Percentiles rank a stretch among this genome's conserved stretches.
Evolutionary conservation across 2,329 filamentous ascomycete species (phyloP).

Genomic region (Pleoardoris graminearum): DNA sequence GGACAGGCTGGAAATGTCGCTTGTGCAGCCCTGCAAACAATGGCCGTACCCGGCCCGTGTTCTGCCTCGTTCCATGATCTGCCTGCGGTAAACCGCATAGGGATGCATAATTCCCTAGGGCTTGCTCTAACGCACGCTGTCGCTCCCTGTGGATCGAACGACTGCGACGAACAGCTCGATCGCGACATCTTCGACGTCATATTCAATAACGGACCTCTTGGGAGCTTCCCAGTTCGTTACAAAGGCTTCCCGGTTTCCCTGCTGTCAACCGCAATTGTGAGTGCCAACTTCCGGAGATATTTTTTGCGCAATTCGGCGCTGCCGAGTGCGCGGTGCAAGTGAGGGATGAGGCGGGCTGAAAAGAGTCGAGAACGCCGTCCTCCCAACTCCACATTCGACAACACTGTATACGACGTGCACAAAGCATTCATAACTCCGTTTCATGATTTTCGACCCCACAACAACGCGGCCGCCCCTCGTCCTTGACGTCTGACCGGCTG

Average conservation of each 20-base stretch:
- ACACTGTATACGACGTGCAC: conserved; percentile 29
- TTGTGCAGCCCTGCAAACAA: conserved; percentile 32
- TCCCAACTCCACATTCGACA: conserved; percentile 11
- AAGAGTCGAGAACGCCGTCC: conserved; percentile 35
- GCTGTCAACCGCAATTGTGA: not conserved
- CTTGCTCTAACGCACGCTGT: conserved; percentile 31
- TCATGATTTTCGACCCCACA: conserved; percentile 37
- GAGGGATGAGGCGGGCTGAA: conserved; percentile 32
- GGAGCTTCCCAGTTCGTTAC: conserved; percentile 31
- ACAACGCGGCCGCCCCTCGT: conserved; percentile 39
- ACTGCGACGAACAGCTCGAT: conserved; percentile 34
- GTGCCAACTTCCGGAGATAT: conserved; percentile 9
- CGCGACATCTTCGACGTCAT: conserved; percentile 38
- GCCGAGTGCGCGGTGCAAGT: conserved; percentile 18
- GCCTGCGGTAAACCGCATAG: conserved; percentile 30
- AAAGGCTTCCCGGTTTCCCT: conserved; percentile 5
- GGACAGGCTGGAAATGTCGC: conserved; percentile 34
- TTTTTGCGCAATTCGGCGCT: conserved; percentile 23
- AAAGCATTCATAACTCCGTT: conserved; percentile 38
- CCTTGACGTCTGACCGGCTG: conserved; percentile 36
- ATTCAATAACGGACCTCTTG: conserved; percentile 26
- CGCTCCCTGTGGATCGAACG: conserved; percentile 35
- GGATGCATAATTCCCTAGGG: conserved; percentile 38
- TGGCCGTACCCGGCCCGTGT: conserved; percentile 32
- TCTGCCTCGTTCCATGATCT: conserved; percentile 23